Evolutionary conservation across 2,329 filamentous ascomycete species (phyloP).

Genomic region (Fusarium stilboides): DNA sequence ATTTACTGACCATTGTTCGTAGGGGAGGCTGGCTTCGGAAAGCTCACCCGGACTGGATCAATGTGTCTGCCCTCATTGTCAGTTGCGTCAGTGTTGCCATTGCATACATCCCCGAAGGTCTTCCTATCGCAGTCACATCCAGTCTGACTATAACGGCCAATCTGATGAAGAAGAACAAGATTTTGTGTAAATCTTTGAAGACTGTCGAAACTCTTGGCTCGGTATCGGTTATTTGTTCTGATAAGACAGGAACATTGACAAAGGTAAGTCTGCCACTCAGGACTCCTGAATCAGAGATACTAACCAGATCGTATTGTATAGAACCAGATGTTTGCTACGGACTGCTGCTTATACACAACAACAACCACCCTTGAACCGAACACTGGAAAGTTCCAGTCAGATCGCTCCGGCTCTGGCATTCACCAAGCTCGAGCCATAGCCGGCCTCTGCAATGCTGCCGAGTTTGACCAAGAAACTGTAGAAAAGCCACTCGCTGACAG

Average conservation of each 20-base stretch:
- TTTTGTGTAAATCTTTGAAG: slow-evolving; percentile 84
- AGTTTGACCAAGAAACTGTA: slow-evolving; percentile 77
- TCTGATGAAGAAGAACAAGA: slow-evolving; percentile 81
- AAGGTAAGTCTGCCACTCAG: slow-evolving; percentile 25
- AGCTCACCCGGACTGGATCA: slow-evolving; percentile 78
- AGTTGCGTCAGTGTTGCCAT: slow-evolving; percentile 80
- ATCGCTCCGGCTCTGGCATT: slow-evolving; percentile 58
- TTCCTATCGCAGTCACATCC: slow-evolving; percentile 78
- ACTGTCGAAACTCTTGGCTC: slow-evolving; percentile 82
- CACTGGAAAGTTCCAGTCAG: slow-evolving; percentile 53
- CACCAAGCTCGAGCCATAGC: slow-evolving; percentile 73
- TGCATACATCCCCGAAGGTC: slow-evolving; percentile 81
- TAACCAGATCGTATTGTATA: slow-evolving; percentile 55
- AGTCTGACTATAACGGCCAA: slow-evolving; percentile 82
- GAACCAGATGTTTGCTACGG: slow-evolving; percentile 81
- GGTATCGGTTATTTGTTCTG: slow-evolving; percentile 81
- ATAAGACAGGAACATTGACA: slow-evolving; percentile 82
- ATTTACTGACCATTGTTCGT: rapidly evolving
- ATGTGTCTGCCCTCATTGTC: slow-evolving; percentile 79
- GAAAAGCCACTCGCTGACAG: slow-evolving; percentile 72
- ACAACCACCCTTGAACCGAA: slow-evolving; percentile 66
- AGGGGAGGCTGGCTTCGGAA: slow-evolving; percentile 80
- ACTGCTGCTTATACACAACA: slow-evolving; percentile 70
- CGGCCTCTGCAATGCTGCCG: slow-evolving; percentile 80
- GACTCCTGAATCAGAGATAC: neutral